Evolutionary conservation across 225 moss, liverwort and hornwort genomes (phyloP).

Genomic region (Neckera pumila): DNA sequence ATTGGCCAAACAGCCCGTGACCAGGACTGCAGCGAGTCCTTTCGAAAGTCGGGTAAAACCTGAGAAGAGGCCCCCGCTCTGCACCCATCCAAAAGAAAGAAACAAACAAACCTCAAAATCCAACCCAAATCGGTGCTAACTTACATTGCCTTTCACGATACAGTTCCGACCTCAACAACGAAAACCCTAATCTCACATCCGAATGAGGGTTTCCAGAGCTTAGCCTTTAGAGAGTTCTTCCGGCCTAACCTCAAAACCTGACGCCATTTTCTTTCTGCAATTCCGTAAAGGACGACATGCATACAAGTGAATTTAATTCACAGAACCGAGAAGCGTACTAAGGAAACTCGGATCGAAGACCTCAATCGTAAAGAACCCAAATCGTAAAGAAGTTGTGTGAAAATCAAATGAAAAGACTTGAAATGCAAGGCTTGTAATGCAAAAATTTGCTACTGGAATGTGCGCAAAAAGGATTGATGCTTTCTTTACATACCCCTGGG

Average conservation of each 20-base stretch:
- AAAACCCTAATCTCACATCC: neutral
- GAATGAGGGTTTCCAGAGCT: neutral
- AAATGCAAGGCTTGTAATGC: neutral
- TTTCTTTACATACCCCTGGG: neutral
- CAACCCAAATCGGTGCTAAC: neutral
- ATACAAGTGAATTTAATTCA: too few relatives aligned
- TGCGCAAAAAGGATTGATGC: neutral
- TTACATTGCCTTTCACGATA: neutral
- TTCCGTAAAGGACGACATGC: neutral
- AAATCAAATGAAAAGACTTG: neutral
- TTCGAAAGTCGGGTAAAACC: constrained; percentile 60
- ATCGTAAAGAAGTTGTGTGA: neutral
- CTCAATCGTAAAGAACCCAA: neutral
- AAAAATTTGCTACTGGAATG: neutral
- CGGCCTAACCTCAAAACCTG: neutral
- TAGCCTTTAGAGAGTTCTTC: neutral
- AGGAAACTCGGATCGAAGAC: neutral
- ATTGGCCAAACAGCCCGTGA: constrained; percentile 34
- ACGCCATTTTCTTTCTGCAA: neutral
- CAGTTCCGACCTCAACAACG: neutral
- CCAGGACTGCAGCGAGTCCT: constrained; percentile 45
- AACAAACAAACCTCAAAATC: neutral
- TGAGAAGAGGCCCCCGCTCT: constrained; percentile 16
- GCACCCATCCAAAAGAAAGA: neutral
- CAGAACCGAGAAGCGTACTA: neutral